Evolutionary conservation across 768 basidiomycete species (phyloP), one percentile per base, ranked within the genome.

Genomic region (Trametes sanguinea): DNA sequence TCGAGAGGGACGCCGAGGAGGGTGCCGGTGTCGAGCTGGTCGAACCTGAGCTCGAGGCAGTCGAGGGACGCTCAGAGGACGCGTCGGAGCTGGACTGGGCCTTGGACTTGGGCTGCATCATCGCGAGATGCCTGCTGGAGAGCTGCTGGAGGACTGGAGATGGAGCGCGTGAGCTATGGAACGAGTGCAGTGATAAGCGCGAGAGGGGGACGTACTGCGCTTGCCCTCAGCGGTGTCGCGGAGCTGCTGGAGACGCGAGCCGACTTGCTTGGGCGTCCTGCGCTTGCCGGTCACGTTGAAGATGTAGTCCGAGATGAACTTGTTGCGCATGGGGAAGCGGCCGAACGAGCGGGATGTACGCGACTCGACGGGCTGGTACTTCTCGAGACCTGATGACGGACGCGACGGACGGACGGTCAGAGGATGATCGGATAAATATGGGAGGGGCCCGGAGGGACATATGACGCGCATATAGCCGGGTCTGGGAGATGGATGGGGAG

Each of bases 171-270:
- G 11, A 60, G 27, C 48, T 67, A 16, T 4, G 51, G 14, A 44
- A 17, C 51, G 4, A 51, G 17, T 39, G 17, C 37, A 44, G 40
- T 40, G 22, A 46, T 11, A 30, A 17, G 55, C 63, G 63, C 40
- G 63, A 67, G 62, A 65, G 57, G 52, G 56, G 42, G 35, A 81
- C 88, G 74, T 73, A 92, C 90, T 77, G 72, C 83, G 80, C 72
- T 87, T 87, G 50, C 88, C 88, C 60, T 88, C 85, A 66, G 86
- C 82, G 3, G 88, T 87, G 71, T 92, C 89, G 68, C 89, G 78
- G 55, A 92, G 81, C 69, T 91, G 89, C 71, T 92, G 90, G 27
- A 92, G 77, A 55, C 90, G 87, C 68, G 88, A 90, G 64, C 90
- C 90, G 53, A 91, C 89, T 72, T 91, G 90, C 71, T 91, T 91